A percentile compares a stretch with the other conserved stretches of the same genome.
Conservation (phyloP, 805 yeast species). For the Candida anglica region DNA sequence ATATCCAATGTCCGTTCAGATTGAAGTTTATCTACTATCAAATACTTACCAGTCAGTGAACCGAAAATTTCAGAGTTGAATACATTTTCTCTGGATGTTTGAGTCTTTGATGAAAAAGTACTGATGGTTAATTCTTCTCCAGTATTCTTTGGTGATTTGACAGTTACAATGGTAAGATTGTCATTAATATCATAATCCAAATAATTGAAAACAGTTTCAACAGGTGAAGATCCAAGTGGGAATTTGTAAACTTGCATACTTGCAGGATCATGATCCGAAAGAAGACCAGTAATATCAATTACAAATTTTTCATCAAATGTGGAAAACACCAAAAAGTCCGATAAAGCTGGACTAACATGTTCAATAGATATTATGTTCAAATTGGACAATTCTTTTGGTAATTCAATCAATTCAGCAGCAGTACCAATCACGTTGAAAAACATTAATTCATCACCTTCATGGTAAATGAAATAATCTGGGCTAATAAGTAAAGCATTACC, state of each 20-base stretch:
- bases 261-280: constrained; percentile 4
- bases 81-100: neutral
- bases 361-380: neutral
- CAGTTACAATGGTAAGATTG: neutral
- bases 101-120: no score
- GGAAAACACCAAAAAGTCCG: constrained; percentile 3
- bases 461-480: constrained; percentile 1
- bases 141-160: neutral
- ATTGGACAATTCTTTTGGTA: neutral
- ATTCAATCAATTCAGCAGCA: neutral
- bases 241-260: neutral
- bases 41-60: constrained; percentile 6
- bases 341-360: neutral
- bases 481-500: neutral
- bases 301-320: neutral
- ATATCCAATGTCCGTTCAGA: constrained; percentile 22
- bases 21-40: constrained; percentile 29
- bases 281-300: constrained; percentile 3
- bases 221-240: neutral
- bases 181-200: constrained; percentile 1
- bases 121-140: no score
- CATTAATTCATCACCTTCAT: neutral
- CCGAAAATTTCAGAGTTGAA: neutral
- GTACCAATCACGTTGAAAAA: neutral
- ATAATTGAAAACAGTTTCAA: constrained; percentile 1